Evolutionary conservation across 352 stramenopile genomes (phyloP).

Genomic region (Globisporangium nodosum): DNA sequence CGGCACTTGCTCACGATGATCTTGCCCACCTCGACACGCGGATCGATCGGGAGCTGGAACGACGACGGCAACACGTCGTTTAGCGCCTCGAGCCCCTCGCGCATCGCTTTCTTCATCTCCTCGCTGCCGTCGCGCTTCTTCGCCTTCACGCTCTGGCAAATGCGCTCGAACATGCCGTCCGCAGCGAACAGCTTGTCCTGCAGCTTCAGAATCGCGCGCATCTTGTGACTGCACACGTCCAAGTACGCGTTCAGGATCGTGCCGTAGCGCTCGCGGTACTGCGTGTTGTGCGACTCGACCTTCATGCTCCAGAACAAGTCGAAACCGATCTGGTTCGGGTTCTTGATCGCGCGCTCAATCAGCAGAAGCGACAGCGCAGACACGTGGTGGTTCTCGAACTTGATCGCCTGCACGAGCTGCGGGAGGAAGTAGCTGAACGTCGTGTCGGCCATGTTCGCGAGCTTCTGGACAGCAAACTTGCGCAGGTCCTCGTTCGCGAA

Average conservation of each 20-base stretch:
- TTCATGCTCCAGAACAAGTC: slow-evolving; percentile 90
- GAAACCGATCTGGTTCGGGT: slow-evolving; percentile 85
- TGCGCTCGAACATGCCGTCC: slow-evolving; percentile 72
- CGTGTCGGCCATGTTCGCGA: slow-evolving; percentile 81
- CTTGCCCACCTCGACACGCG: slow-evolving; percentile 76
- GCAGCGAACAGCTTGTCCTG: slow-evolving; percentile 84
- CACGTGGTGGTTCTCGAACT: slow-evolving; percentile 86
- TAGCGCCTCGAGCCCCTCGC: slow-evolving; percentile 70
- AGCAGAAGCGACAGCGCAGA: slow-evolving; percentile 70
- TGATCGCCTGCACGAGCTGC: slow-evolving; percentile 86
- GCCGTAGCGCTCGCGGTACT: slow-evolving; percentile 76
- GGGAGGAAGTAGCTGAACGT: slow-evolving; percentile 86
- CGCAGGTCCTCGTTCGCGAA: slow-evolving; percentile 73
- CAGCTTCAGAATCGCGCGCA: slow-evolving; percentile 89
- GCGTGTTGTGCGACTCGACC: slow-evolving; percentile 79
- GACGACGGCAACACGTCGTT: slow-evolving; percentile 79
- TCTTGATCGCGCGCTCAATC: slow-evolving; percentile 86
- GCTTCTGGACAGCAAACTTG: slow-evolving; percentile 67
- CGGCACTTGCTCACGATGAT: slow-evolving; percentile 85
- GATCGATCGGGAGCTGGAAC: slow-evolving; percentile 86
- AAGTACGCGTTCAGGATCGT: slow-evolving; percentile 80
- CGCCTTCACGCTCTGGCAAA: slow-evolving; percentile 80
- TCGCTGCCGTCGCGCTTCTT: slow-evolving; percentile 73
- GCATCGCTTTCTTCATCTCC: slow-evolving; percentile 83
- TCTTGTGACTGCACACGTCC: slow-evolving; percentile 86